These are phyloP conservation scores for Berkeleyomyces rouxiae DNA, from an alignment of 2,329 filamentous ascomycete species.

Conservation along the genomic window DNA sequence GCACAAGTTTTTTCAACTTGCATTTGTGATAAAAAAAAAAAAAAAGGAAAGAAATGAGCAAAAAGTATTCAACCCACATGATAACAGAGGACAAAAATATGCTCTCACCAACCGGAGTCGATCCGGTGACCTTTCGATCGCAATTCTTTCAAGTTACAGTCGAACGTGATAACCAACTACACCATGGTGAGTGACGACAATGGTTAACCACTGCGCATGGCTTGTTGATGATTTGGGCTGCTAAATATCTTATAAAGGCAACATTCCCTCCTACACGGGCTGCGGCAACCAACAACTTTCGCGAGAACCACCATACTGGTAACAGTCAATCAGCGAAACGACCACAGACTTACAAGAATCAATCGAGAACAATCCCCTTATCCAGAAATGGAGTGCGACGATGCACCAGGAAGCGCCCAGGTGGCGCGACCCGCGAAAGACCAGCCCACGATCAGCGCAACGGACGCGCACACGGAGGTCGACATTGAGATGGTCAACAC, in stretches of 20 bases:
- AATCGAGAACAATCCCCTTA: too few species aligned
- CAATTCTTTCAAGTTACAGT: conserved; percentile 8
- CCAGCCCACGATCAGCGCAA: too few species aligned
- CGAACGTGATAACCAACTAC: conserved; percentile 14
- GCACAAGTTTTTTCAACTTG: background rate
- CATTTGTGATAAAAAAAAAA: background rate
- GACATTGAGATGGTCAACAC: too few species aligned
- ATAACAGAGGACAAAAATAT: background rate
- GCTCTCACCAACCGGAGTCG: conserved; percentile 9
- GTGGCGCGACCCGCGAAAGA: too few species aligned
- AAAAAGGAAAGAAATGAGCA: background rate
- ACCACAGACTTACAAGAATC: too few species aligned
- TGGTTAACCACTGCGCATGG: conserved; percentile 11
- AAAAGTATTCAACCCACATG: background rate
- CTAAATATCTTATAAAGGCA: background rate
- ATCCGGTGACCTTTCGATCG: background rate
- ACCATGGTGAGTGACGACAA: conserved; percentile 13
- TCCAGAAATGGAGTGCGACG: too few species aligned
- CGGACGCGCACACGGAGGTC: too few species aligned
- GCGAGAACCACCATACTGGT: too few species aligned
- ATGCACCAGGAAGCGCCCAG: too few species aligned
- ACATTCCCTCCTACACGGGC: background rate
- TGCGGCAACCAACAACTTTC: too few species aligned
- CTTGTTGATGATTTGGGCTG: background rate
- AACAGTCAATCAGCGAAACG: too few species aligned